These are phyloP conservation scores for Schwanniomyces yamadae DNA, from an alignment of 805 yeast species.

Conservation along the genomic window DNA sequence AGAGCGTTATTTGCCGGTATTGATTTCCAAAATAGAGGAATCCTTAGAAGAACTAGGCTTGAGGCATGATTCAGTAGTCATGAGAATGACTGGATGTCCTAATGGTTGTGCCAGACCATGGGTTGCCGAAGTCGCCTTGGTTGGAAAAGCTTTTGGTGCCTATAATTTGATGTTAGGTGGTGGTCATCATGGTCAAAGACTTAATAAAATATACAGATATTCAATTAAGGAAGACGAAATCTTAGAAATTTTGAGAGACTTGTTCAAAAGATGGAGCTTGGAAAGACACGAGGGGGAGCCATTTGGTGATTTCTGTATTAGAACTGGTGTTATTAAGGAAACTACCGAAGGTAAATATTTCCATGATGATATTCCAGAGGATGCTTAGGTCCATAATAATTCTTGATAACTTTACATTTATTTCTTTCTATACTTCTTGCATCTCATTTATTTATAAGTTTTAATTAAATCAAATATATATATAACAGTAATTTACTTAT, in stretches of 20 bases:
- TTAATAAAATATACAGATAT: constrained; percentile 84
- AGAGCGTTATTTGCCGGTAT: constrained; percentile 84
- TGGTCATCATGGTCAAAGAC: constrained; percentile 88
- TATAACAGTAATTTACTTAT: too few relatives aligned
- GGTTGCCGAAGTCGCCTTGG: constrained; percentile 94
- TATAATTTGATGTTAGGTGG: constrained; percentile 95
- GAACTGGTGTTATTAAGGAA: constrained; percentile 84
- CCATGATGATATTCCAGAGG: constrained; percentile 92
- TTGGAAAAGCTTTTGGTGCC: constrained; percentile 92
- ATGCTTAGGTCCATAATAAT: constrained; percentile 52
- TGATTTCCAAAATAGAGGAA: constrained; percentile 79
- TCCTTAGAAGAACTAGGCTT: constrained; percentile 88
- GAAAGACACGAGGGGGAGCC: constrained; percentile 92
- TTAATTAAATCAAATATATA: too few relatives aligned
- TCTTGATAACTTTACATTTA: too few relatives aligned
- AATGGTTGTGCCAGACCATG: constrained; percentile 99
- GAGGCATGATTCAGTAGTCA: constrained; percentile 89
- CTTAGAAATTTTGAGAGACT: constrained; percentile 69
- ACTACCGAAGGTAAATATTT: constrained; percentile 88
- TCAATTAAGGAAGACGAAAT: constrained; percentile 91
- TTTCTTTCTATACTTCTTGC: background rate
- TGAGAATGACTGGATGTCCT: constrained; percentile 99
- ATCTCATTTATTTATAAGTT: background rate
- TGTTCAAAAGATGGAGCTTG: constrained; percentile 91
- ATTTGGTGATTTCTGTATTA: constrained; percentile 88